Evolutionary conservation across 2,329 filamentous ascomycete species (phyloP).

Genomic region (Zymoseptoria pseudotritici): DNA sequence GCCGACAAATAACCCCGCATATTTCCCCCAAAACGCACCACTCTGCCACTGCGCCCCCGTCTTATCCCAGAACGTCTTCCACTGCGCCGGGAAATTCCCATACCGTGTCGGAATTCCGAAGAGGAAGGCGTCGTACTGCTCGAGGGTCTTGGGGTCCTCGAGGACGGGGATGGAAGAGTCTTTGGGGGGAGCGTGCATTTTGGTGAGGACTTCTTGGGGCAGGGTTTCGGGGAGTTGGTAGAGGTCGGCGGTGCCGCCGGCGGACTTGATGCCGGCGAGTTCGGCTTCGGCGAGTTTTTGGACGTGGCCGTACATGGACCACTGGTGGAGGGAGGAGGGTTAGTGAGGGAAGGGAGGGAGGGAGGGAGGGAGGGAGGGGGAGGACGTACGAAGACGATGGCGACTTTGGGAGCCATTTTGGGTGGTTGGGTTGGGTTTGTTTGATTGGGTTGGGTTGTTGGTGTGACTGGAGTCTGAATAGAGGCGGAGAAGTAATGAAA

Average conservation of each 20-base stretch:
- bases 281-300: conserved; percentile 77
- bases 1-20: conserved; percentile 83
- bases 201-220: conserved; percentile 67
- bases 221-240: conserved; percentile 91
- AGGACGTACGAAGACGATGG: conserved; percentile 73
- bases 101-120: conserved; percentile 93
- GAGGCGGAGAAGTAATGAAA: background rate
- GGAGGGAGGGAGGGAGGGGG: background rate
- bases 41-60: conserved; percentile 68
- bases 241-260: conserved; percentile 72
- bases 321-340: conserved; percentile 4
- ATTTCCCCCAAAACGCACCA: conserved; percentile 67
- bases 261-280: conserved; percentile 80
- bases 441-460: conserved; percentile 1
- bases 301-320: conserved; percentile 57
- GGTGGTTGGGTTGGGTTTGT: background rate
- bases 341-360: background rate
- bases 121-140: conserved; percentile 77
- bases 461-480: background rate
- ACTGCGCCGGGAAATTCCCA: conserved; percentile 95
- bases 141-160: conserved; percentile 54
- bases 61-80: conserved; percentile 83
- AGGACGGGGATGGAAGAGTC: conserved; percentile 54
- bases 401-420: conserved; percentile 81
- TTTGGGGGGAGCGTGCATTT: conserved; percentile 88